phyloP scores from a whole-genome alignment of 768 basidiomycete species.

The Russula abietina region DNA sequence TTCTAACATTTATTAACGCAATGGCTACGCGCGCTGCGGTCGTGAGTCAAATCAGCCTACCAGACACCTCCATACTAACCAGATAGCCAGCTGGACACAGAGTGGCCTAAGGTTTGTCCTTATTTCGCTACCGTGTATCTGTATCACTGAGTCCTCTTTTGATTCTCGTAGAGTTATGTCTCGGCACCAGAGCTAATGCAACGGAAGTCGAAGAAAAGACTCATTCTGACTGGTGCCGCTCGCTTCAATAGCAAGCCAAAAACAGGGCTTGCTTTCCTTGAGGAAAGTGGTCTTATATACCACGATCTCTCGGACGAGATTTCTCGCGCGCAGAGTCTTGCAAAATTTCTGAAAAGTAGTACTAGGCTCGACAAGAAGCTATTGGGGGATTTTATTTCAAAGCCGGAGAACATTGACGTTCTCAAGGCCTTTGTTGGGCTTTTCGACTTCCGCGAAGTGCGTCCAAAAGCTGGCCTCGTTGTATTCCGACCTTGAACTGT shows the following conservation, averaged over 20 bases:
- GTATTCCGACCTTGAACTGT: neutral
- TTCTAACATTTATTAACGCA: conserved; percentile 80
- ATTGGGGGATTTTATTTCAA: conserved; percentile 88
- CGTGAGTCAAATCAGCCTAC: conserved; percentile 32
- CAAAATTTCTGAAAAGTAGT: conserved; percentile 78
- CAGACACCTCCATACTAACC: conserved; percentile 1
- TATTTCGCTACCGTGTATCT: neutral
- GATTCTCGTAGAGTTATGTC: conserved; percentile 44
- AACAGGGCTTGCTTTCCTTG: conserved; percentile 80
- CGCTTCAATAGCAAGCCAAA: conserved; percentile 94
- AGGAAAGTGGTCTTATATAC: conserved; percentile 88
- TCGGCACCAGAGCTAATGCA: conserved; percentile 52
- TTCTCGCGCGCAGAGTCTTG: conserved; percentile 63
- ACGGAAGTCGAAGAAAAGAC: conserved; percentile 79
- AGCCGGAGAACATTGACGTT: conserved; percentile 78
- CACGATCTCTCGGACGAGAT: conserved; percentile 50
- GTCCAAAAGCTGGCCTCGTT: conserved; percentile 28
- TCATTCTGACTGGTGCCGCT: conserved; percentile 74
- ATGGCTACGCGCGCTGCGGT: conserved; percentile 67
- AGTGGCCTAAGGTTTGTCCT: conserved; percentile 60
- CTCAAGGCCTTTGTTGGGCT: conserved; percentile 81
- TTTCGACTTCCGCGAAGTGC: conserved; percentile 85
- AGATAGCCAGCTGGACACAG: conserved; percentile 32
- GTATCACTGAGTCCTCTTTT: neutral
- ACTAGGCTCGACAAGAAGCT: conserved; percentile 87